phyloP scores from a whole-genome alignment of 2,329 filamentous ascomycete genomes.

The Aureobasidium lini region DNA sequence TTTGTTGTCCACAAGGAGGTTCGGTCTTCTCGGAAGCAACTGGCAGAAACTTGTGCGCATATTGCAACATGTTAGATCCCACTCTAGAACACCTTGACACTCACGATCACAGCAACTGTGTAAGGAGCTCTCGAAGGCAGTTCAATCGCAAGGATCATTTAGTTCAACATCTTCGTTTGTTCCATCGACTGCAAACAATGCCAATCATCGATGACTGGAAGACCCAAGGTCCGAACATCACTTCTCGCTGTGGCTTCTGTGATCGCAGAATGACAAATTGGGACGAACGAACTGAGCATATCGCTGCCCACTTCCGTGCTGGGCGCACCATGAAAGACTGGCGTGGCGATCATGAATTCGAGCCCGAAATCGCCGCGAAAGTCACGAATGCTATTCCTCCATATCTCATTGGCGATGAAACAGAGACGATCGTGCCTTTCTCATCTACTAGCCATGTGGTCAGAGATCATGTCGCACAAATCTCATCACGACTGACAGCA shows the following conservation, averaged over 20 bases:
- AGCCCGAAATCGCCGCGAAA: slow-evolving; percentile 37
- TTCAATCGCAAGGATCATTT: slow-evolving; percentile 59
- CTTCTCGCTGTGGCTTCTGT: slow-evolving; percentile 49
- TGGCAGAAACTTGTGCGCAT: slow-evolving; percentile 50
- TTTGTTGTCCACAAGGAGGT: slow-evolving; percentile 52
- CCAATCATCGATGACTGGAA: slow-evolving; percentile 45
- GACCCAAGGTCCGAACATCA: slow-evolving; percentile 47
- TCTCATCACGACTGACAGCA: not conserved
- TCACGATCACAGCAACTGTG: slow-evolving; percentile 57
- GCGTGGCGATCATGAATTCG: slow-evolving; percentile 48
- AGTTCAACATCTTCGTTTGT: slow-evolving; percentile 52
- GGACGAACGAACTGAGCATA: slow-evolving; percentile 45
- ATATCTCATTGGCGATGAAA: slow-evolving; percentile 43
- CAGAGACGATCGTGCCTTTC: slow-evolving; percentile 39
- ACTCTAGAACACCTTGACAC: slow-evolving; percentile 49
- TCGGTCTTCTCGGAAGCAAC: slow-evolving; percentile 49
- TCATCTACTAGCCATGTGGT: slow-evolving; percentile 27
- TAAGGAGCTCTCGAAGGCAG: slow-evolving; percentile 59
- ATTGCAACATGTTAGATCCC: slow-evolving; percentile 49
- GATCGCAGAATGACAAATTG: slow-evolving; percentile 40
- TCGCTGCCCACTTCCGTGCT: slow-evolving; percentile 48
- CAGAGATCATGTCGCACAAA: not conserved
- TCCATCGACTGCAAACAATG: slow-evolving; percentile 53
- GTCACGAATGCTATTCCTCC: slow-evolving; percentile 47
- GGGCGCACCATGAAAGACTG: slow-evolving; percentile 47